Evolutionary conservation across 192 early-diverging fungal species (phyloP).

Genomic region (Globomyces pollinis-pini): DNA sequence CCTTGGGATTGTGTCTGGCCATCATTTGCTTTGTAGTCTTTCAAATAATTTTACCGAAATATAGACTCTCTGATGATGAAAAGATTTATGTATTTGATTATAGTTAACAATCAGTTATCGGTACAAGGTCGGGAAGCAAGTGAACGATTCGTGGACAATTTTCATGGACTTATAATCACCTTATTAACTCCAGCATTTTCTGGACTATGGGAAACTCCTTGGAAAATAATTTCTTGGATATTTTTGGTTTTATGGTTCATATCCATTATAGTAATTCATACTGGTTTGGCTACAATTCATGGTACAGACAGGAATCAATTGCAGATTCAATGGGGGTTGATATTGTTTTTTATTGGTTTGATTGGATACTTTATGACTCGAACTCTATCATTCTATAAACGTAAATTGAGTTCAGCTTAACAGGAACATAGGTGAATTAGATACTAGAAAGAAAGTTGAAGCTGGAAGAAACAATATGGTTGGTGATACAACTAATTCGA

Average conservation of each 20-base stretch:
- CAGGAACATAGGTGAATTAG: background rate
- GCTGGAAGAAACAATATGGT: background rate
- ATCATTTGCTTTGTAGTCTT: background rate
- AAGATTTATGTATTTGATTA: background rate
- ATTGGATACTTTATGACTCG: background rate
- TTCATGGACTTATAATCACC: background rate
- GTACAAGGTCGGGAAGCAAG: background rate
- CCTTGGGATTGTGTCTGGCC: background rate
- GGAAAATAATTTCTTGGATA: background rate
- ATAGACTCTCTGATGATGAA: background rate
- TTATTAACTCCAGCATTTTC: background rate
- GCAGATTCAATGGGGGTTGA: background rate
- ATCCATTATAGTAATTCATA: conserved; percentile 2
- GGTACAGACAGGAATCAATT: background rate
- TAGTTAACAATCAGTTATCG: background rate
- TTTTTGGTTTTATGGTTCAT: background rate
- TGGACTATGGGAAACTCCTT: background rate
- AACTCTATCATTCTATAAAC: background rate
- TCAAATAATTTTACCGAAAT: background rate
- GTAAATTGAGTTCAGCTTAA: no score
- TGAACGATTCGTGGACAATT: background rate
- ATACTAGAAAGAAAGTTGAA: background rate
- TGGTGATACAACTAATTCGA: background rate
- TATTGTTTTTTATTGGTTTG: background rate
- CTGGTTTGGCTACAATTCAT: background rate